Base-by-base conservation (phyloP, 2,329 filamentous ascomycete genomes). In the Aspergillus brunneoviolaceus region DNA sequence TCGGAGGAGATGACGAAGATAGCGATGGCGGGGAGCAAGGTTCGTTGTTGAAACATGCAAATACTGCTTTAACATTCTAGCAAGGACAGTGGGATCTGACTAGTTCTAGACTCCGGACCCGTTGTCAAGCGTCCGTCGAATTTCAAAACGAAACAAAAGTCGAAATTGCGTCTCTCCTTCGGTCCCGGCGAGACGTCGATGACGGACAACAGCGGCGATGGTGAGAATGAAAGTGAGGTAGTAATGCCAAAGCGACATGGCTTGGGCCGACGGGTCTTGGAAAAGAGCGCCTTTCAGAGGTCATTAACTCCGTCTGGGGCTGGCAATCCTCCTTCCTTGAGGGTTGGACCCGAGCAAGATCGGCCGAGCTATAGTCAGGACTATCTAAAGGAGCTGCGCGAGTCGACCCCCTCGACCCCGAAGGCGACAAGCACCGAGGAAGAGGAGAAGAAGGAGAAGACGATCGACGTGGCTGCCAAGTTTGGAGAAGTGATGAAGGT, bases 321-420 rank as follows among this genome's bases (percentile, higher is more conserved):
- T 54, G 68, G 81, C 63, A 75, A 81, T n/a, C 78, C 81, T 2
- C 74, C 91, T 0, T 86, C 86, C 0, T 74, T 86, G 58, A 81
- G 86, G 7, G 81, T 84, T 0, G 79, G 81, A 5, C 83, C 87
- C 14, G 87, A 90, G 14, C 86, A 89, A 16, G 88, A 88, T 55
- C 82, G 89, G 42, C 92, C 92, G 0, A 89, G 80, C 60, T 98
- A 99, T 74, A 96, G 85, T 79, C 90, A 90, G 70, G 91, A 96
- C 67, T 91, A 94, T 65, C 82, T 99, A 21, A 87, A 90, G 35
- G 91, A 96, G 73, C 82, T 99, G 14, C 91, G 92, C 63, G 89
- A 87, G 60, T 92, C 91, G 12, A 97, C 93, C 0, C 92, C 92
- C 0, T 91, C 88, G 25, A 93, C 90, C 0, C 93, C 92, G 0